Evolutionary conservation across 805 yeast genomes (phyloP).

Genomic region (Myxozyma geophila): DNA sequence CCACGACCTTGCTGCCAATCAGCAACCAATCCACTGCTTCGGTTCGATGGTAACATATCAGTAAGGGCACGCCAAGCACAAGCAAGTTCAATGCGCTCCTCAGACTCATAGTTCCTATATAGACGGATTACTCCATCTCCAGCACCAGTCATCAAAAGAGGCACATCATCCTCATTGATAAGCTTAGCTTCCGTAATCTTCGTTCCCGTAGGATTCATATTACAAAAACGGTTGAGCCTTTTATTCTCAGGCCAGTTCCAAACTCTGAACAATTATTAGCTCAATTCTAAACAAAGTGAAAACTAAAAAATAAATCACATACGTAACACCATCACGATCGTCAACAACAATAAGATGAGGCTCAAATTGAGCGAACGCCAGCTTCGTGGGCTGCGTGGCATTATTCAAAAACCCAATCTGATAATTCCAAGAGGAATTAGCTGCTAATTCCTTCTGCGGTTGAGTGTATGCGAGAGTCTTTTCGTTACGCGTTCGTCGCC

Average conservation of each 20-base stretch:
- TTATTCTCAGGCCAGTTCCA: slow-evolving; percentile 81
- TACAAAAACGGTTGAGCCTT: slow-evolving; percentile 71
- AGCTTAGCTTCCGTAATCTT: slow-evolving; percentile 84
- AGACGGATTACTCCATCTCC: slow-evolving; percentile 93
- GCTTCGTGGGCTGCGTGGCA: slow-evolving; percentile 75
- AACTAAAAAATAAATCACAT: neutral
- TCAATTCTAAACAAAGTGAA: neutral
- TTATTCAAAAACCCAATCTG: slow-evolving; percentile 64
- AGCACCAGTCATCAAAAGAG: slow-evolving; percentile 83
- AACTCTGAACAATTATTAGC: slow-evolving; percentile 45
- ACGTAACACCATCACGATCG: slow-evolving; percentile 75
- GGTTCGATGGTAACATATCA: slow-evolving; percentile 77
- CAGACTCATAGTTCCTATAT: slow-evolving; percentile 72
- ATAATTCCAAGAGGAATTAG: slow-evolving; percentile 84
- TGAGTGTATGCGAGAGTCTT: slow-evolving; percentile 85
- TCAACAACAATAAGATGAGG: slow-evolving; percentile 78
- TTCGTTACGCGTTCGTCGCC: slow-evolving; percentile 92
- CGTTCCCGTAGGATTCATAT: slow-evolving; percentile 85
- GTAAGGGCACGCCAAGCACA: slow-evolving; percentile 94
- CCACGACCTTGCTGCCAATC: slow-evolving; percentile 99
- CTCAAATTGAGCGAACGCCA: slow-evolving; percentile 90
- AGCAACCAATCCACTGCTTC: slow-evolving; percentile 79
- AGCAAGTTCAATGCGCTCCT: slow-evolving; percentile 61
- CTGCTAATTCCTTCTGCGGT: slow-evolving; percentile 79
- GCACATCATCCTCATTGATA: slow-evolving; percentile 89